These are phyloP conservation scores for Aspergillus sergii DNA, from an alignment of 2,329 filamentous ascomycete genomes.

Conservation along the genomic window DNA sequence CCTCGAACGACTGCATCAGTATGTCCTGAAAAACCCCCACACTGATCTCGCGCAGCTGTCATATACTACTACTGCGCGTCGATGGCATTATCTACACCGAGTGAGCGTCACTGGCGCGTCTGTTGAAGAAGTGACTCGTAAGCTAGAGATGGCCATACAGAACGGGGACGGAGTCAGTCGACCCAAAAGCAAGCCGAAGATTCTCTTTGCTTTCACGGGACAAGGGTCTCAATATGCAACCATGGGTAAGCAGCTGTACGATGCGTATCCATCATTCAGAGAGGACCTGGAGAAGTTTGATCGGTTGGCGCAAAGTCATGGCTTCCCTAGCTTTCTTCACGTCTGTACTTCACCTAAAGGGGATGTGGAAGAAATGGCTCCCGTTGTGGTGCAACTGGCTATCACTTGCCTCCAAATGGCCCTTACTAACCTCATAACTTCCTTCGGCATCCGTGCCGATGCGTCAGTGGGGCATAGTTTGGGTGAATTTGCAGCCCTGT, in stretches of 20 bases:
- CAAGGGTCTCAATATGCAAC: too few species aligned
- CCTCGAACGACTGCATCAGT: too few species aligned
- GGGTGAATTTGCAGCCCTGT: slow-evolving; percentile 42
- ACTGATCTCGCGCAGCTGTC: slow-evolving; percentile 59
- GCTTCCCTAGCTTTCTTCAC: neutral
- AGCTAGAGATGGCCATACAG: neutral
- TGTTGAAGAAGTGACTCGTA: neutral
- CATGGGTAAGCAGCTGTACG: neutral
- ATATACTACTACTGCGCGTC: slow-evolving; percentile 66
- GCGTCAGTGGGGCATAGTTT: slow-evolving; percentile 59
- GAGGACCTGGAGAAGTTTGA: too few species aligned
- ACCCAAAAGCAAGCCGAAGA: too few species aligned
- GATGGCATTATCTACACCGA: slow-evolving; percentile 42
- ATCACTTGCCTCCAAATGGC: slow-evolving; percentile 44
- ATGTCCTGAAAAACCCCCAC: neutral
- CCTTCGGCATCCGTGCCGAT: slow-evolving; percentile 31
- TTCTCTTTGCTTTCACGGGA: too few species aligned
- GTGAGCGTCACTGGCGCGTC: neutral
- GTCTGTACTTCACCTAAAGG: neutral
- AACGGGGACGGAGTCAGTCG: too few species aligned
- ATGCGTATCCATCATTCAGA: too few species aligned
- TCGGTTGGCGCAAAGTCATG: neutral
- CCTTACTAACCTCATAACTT: slow-evolving; percentile 32
- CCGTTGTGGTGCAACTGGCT: slow-evolving; percentile 40
- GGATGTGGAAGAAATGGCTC: slow-evolving; percentile 38